These are phyloP conservation scores for Claviceps africana DNA, from an alignment of 2,329 filamentous ascomycete genomes.

Conservation along the genomic window DNA sequence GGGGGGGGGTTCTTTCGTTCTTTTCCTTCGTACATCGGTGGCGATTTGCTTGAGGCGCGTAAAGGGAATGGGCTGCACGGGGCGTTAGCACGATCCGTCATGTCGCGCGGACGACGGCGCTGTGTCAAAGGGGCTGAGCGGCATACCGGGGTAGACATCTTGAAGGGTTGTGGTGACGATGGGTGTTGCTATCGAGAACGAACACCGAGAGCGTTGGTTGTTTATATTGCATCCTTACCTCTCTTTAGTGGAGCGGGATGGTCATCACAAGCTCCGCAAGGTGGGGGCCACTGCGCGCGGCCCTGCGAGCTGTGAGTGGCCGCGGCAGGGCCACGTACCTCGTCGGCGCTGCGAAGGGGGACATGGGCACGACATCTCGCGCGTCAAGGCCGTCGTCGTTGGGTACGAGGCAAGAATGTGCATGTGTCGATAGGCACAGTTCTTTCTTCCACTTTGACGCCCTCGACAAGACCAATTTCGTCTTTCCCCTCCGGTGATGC, in stretches of 20 bases:
- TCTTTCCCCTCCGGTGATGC: too few relatives aligned
- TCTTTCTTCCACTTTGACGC: too few relatives aligned
- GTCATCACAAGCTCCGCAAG: neutral
- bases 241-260: neutral
- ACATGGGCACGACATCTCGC: neutral
- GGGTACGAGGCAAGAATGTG: neutral
- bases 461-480: too few relatives aligned
- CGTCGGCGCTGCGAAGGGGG: too few relatives aligned
- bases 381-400: too few relatives aligned
- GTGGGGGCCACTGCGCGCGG: neutral
- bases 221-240: neutral
- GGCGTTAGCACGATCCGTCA: neutral
- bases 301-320: neutral
- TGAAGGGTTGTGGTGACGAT: conserved; percentile 8
- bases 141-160: conserved; percentile 26
- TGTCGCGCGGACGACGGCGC: neutral
- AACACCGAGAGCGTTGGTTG: neutral
- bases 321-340: too few relatives aligned
- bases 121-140: neutral
- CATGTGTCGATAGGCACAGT: neutral
- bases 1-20: neutral
- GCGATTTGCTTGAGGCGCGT: conserved; percentile 75
- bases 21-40: conserved; percentile 49
- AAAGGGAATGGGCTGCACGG: conserved; percentile 54
- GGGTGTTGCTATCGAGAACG: conserved; percentile 3